These are phyloP conservation scores for Magnaporthiopsis incrustans DNA, from an alignment of 2,329 filamentous ascomycete genomes.

Conservation along the genomic window DNA sequence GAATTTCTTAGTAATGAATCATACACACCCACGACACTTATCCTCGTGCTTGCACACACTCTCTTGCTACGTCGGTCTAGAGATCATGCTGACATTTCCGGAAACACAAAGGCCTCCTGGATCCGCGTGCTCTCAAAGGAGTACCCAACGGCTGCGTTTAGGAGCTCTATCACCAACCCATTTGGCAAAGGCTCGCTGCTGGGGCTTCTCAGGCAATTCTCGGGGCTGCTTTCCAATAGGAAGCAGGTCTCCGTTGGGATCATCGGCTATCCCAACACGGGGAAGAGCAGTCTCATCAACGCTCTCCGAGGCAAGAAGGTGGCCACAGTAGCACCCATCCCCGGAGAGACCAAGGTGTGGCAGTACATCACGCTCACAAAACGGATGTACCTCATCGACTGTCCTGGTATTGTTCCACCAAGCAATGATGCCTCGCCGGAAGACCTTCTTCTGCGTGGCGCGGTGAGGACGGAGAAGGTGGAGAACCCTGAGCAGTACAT, in stretches of 20 bases:
- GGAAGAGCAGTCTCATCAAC: conserved; percentile 97
- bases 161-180: conserved; percentile 88
- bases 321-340: conserved; percentile 86
- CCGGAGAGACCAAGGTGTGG: conserved; percentile 93
- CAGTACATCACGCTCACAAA: conserved; percentile 77
- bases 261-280: conserved; percentile 80
- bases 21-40: conserved; percentile 46
- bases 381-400: conserved; percentile 79
- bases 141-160: conserved; percentile 94
- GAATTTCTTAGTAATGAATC: conserved; percentile 98
- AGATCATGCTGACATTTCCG: conserved; percentile 21
- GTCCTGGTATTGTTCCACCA: conserved; percentile 81
- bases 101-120: conserved; percentile 68
- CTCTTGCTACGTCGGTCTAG: conserved; percentile 9
- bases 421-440: conserved; percentile 56
- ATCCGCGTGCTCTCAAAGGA: conserved; percentile 77
- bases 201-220: conserved; percentile 86
- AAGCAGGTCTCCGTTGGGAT: conserved; percentile 92
- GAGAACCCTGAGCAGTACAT: conserved; percentile 97
- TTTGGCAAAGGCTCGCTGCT: conserved; percentile 96
- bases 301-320: conserved; percentile 91
- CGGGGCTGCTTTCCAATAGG: conserved; percentile 75
- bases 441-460: conserved; percentile 82
- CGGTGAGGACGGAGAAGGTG: conserved; percentile 91
- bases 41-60: conserved; percentile 19